Conservation (phyloP, 176 grass and related monocot genomes). For the Eremochloa ophiuroides region DNA sequence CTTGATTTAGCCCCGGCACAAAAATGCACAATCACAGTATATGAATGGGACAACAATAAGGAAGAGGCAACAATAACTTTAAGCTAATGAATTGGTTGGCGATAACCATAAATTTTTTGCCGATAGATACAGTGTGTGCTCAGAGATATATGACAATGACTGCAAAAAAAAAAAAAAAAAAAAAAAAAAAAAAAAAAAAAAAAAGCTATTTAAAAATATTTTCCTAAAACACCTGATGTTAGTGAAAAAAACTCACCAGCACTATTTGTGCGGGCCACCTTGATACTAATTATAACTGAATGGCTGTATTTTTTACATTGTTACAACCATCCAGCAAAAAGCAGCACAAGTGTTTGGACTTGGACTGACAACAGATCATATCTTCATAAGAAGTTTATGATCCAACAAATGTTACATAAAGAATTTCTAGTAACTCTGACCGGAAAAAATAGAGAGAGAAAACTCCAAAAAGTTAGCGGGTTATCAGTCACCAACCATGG, state of each 20-base stretch:
- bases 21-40: too few relatives aligned
- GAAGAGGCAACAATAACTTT: too few relatives aligned
- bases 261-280: not conserved
- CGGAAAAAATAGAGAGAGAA: not conserved
- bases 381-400: not conserved
- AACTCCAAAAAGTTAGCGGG: constrained; percentile 4
- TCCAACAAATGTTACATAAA: not conserved
- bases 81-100: too few relatives aligned
- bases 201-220: not conserved
- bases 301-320: not conserved
- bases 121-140: too few relatives aligned
- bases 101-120: too few relatives aligned
- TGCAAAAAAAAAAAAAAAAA: too few relatives aligned
- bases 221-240: not conserved
- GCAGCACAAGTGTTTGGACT: not conserved
- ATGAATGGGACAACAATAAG: too few relatives aligned
- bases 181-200: too few relatives aligned
- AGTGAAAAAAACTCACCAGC: not conserved
- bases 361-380: not conserved
- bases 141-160: too few relatives aligned
- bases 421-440: not conserved
- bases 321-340: not conserved
- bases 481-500: not conserved
- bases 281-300: not conserved
- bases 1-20: too few relatives aligned